Conservation (phyloP, 768 basidiomycete genomes). For the Lyophyllum shimeji region DNA sequence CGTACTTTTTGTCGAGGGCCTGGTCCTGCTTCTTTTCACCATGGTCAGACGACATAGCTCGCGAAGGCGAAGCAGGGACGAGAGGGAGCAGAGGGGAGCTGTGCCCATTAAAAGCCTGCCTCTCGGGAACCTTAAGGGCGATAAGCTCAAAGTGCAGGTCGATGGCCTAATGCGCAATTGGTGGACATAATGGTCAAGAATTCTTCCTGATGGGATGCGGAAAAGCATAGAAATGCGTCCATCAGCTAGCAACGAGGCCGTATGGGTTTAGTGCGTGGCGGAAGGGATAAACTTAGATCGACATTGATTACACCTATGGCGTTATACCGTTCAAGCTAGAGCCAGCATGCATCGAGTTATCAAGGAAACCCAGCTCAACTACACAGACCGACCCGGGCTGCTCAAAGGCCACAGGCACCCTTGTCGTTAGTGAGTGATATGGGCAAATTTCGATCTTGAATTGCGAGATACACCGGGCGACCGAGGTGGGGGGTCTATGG, state of each 20-base stretch:
- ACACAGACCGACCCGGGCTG: too few relatives aligned
- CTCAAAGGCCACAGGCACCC: too few relatives aligned
- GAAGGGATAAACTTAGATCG: not conserved
- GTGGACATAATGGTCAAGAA: slow-evolving; percentile 1
- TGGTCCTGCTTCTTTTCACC: not conserved
- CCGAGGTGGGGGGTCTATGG: too few relatives aligned
- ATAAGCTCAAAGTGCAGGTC: not conserved
- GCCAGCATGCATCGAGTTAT: not conserved
- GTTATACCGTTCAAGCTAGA: not conserved
- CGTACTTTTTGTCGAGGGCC: slow-evolving; percentile 15
- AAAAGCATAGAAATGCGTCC: not conserved
- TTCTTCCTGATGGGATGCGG: not conserved
- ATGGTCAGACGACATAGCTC: slow-evolving; percentile 18
- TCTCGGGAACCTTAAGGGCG: not conserved
- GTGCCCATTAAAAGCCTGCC: not conserved
- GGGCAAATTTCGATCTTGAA: too few relatives aligned
- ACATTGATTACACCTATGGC: slow-evolving; percentile 1
- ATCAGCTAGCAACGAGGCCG: not conserved
- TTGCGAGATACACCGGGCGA: too few relatives aligned
- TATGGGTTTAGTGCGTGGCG: not conserved
- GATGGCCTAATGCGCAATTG: slow-evolving; percentile 19
- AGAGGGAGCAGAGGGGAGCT: not conserved
- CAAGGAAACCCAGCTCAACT: too few relatives aligned
- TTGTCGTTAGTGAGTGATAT: too few relatives aligned
- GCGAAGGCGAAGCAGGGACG: not conserved